Evolutionary conservation across 2,329 filamentous ascomycete genomes (phyloP), one percentile per base, ranked within the genome.

Genomic region (Dichotomopilus funicola): DNA sequence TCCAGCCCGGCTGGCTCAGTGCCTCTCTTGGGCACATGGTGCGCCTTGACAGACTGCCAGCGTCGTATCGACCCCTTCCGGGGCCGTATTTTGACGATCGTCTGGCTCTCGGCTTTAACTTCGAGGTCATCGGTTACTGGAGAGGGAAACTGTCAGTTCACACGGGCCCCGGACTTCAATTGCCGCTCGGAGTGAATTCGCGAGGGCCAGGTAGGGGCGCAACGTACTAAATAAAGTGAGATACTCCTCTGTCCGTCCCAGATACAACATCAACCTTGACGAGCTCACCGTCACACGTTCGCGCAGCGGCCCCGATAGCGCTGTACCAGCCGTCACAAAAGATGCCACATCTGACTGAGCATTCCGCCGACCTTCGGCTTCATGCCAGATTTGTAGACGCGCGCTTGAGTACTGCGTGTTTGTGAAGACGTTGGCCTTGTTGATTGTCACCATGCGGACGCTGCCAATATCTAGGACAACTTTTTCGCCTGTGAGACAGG

Each of bases 371-470:
- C 58, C 46, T 36, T 62, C 59, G 3, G 55, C 57, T 42, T 67
- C 66, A 47, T 67, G 65, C 66, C 66, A 67, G 7, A 67, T 65
- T 51, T 67, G 66, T 38, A 67, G 54, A 4, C 66, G 56, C 5
- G 65, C 64, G 37, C 60, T 62, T 42, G 63, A 65, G 45, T 62
- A 65, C 35, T 61, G 63, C 10, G 63, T 61, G 50, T 51, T 62
- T 9, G 60, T 57, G 9, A 63, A 57, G 40, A 51, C 62, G 55
- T 55, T 59, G 2, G 61, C 59, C 41, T 53, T 57, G 50, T 51
- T 51, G 8, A 66, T 52, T 34, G 53, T 61, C 27, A 67, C 59
- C 31, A 64, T 60, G 51, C 64, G 63, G 35, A 66, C 65, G 49
- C 58, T 62, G 33, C 60, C 58, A 13, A 67, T 67, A 54, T 67